These are phyloP conservation scores for Psilocybe sp. DNA, from an alignment of 768 basidiomycete species.

Conservation along the genomic window DNA sequence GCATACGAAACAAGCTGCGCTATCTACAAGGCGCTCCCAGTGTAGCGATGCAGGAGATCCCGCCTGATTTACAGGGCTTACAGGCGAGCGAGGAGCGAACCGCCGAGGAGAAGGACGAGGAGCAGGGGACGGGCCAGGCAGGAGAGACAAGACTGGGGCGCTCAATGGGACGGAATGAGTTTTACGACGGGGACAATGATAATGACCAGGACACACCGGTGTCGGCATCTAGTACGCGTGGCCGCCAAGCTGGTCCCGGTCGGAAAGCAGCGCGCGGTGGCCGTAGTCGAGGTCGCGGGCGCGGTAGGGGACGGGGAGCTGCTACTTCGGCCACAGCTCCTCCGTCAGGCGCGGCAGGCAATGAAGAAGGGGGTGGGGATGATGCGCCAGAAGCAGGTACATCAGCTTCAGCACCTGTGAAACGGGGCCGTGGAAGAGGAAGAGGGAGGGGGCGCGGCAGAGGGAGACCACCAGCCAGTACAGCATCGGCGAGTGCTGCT, in stretches of 20 bases:
- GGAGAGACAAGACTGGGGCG: conserved; percentile 57
- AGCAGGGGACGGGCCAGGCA: conserved; percentile 49
- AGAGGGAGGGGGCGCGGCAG: conserved; percentile 35
- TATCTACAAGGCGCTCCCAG: conserved; percentile 96
- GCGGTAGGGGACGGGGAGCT: conserved; percentile 20
- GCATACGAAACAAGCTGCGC: conserved; percentile 82
- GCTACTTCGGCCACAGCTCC: conserved; percentile 11
- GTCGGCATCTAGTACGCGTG: conserved; percentile 15
- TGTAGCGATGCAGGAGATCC: conserved; percentile 94
- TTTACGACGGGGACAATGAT: conserved; percentile 71
- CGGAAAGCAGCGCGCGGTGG: conserved; percentile 25
- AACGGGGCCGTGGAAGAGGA: conserved; percentile 30
- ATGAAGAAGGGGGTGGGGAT: conserved; percentile 15
- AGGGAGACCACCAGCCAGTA: conserved; percentile 20
- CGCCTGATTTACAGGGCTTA: conserved; percentile 82
- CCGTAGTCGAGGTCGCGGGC: conserved; percentile 23
- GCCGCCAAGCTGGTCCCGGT: conserved; percentile 9
- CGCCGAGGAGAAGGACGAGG: conserved; percentile 69
- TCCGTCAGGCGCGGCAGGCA: conserved; percentile 14
- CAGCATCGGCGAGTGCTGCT: conserved; percentile 19
- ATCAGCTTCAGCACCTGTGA: conserved; percentile 15
- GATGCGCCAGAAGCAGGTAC: conserved; percentile 2
- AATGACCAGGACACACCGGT: conserved; percentile 43
- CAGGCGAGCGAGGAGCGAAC: conserved; percentile 70
- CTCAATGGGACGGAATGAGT: conserved; percentile 60